Percentiles rank a stretch among this genome's conserved stretches.
These are phyloP conservation scores for Penicillium capsulatum DNA, from an alignment of 2,329 filamentous ascomycete genomes.

Conservation along the genomic window DNA sequence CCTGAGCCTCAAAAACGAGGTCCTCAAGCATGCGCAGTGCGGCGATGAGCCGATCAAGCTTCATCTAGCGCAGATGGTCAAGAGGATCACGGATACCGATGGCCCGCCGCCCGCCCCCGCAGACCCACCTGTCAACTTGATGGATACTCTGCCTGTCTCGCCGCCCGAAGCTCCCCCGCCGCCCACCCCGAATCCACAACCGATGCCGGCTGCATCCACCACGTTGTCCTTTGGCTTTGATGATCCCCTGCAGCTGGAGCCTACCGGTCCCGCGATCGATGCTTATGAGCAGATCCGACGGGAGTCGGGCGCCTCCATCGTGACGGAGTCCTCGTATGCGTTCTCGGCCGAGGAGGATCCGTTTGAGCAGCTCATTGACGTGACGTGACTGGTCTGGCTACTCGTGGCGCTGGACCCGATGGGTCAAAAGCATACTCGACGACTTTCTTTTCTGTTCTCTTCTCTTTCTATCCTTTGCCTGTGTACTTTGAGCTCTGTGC, in stretches of 20 bases:
- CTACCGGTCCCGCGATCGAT: conserved; percentile 13
- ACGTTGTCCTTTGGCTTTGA: conserved; percentile 34
- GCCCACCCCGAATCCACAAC: conserved; percentile 1
- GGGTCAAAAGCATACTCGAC: too few relatives aligned
- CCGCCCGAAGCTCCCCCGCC: conserved; percentile 3
- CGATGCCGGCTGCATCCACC: neutral
- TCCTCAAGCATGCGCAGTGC: conserved; percentile 39
- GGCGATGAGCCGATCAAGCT: conserved; percentile 37
- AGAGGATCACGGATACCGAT: conserved; percentile 32
- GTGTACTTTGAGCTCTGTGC: neutral
- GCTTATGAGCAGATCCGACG: conserved; percentile 29
- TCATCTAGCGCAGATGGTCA: conserved; percentile 38
- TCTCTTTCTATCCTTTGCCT: neutral
- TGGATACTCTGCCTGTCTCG: conserved; percentile 4
- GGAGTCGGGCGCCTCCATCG: conserved; percentile 27
- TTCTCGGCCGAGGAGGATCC: conserved; percentile 28
- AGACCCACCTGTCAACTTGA: conserved; percentile 7
- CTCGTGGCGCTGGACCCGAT: too few relatives aligned
- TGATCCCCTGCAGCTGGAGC: conserved; percentile 28
- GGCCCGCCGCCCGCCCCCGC: conserved; percentile 2
- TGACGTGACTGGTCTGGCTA: conserved; percentile 3
- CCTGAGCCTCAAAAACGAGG: conserved; percentile 38
- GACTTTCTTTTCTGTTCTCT: neutral
- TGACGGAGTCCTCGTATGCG: conserved; percentile 28
- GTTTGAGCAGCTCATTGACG: conserved; percentile 35